Base-by-base conservation (phyloP, 2,329 filamentous ascomycete species). In the Shiraia bambusicola region DNA sequence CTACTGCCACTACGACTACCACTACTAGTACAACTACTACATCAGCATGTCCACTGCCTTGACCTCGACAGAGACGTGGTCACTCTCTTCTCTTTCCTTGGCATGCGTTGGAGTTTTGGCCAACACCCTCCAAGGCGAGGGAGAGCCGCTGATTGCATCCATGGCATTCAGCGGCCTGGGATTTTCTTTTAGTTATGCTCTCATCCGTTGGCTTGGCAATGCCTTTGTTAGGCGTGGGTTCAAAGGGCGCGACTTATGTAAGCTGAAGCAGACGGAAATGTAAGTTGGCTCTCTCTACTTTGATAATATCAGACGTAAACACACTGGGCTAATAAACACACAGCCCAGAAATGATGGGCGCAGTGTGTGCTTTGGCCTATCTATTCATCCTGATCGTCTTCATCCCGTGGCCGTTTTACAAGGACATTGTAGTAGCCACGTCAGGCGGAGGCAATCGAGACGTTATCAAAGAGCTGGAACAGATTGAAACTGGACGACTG, bases 331-430 rank as follows among this genome's bases (percentile, higher is more conserved):
- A 33, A 50, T 58, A 63, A 44, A 63, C 42, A 28, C 47, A 41
- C 45, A 86, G 83, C 59, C 93, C 93, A 15, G 93, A 98, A 71
- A 92, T 88, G 54, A 96, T 98, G 91, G 93, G 93, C 22, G 88
- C 89, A 43, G 81, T 98, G 17, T 94, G 88, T 65, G 93, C 92
- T 7, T 82, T 93, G 53, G 90, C 97, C 17, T 97, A 97, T 71
- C 78, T 98, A 30, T 78, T 98, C 52, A 80, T 84, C 35, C 79
- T 97, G 54, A 94, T 97, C 54, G 74, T 89, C 49, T 98, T 98
- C 68, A 90, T 97, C 44, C 93, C 93, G 0, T 95, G 96, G 70
- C 88, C 91, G 1, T 97, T 98, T 69, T 97, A 96, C 76, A 95
- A 96, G 72, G 92, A 97, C 66, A 94, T 98, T 54, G 91, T 96